Base-by-base conservation (phyloP, 2,329 filamentous ascomycete genomes). In the Colletotrichum phormii region DNA sequence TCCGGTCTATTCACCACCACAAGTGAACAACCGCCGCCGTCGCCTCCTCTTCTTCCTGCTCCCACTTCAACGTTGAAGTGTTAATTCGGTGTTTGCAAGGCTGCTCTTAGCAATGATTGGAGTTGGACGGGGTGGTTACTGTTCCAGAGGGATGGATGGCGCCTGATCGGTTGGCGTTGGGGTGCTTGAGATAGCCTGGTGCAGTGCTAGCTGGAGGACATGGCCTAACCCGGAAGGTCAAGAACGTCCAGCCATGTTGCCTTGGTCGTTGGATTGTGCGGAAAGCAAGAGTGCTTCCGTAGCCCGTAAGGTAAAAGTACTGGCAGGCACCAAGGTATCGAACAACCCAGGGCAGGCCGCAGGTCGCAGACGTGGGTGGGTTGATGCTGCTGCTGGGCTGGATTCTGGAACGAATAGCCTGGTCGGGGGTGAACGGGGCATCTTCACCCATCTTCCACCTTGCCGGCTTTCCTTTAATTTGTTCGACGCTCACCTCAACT, bases 131-230 rank as follows among this genome's bases (percentile, higher is more conserved):
- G 61, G 35, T 59, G 55, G 55, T 70, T 66, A 51, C 60, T 42
- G 66, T 65, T 73, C 71, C 71, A 71, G 61, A 65, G 13, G 55
- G 33, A 22, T 73, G 55, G 55, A 65, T 61, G 60, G 71, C 66
- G 66, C 55, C 53, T 61, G 13, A 29, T 60, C 49, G 53, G 49
- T 37, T 58, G 22, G 35, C 61, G n/a, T 29, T 22, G 22, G 54
- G 33, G 42, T 70, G 60, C 70, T 70, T 49, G 54, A 33, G 31
- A 60, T 42, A 26, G 65, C 26, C 59, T 60, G 65, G 70, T 42
- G 66, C 26, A 60, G 59, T 64, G 53, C 46, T 64, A 55, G 51
- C 62, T 57, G 33, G 42, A 57, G 51, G 33, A 24, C 62, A 64
- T 64, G 62, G 24, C 62, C 35, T 57, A 46, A 57, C 51, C 62